Evolutionary conservation across 169 alveolate species (phyloP).

Genomic region (Plasmodium billcollinsi): DNA sequence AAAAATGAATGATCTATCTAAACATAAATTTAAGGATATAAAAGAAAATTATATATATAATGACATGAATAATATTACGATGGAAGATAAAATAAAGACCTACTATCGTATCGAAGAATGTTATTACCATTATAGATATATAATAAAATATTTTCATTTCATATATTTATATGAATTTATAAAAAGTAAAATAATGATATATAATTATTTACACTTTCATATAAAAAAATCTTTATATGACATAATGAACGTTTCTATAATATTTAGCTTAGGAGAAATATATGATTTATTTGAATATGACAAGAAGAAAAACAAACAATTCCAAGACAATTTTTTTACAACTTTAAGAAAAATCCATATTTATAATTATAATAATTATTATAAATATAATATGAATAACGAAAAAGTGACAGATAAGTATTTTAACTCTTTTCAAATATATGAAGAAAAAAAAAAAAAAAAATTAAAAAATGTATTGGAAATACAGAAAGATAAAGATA

Average conservation of each 20-base stretch:
- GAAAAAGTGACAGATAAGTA: not conserved
- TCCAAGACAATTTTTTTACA: constrained; percentile 17
- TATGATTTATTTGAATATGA: constrained; percentile 21
- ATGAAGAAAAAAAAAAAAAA: not conserved
- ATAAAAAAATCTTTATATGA: constrained; percentile 23
- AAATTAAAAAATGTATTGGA: not conserved
- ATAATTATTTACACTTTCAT: constrained; percentile 21
- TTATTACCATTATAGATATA: not conserved
- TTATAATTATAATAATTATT: not conserved
- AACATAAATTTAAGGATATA: not conserved
- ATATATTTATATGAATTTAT: constrained; percentile 36
- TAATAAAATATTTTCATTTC: constrained; percentile 28
- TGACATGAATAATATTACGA: not conserved
- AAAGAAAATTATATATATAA: too few species aligned
- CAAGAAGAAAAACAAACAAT: constrained; percentile 19
- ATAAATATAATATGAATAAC: not conserved
- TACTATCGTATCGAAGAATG: not conserved
- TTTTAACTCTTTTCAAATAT: not conserved
- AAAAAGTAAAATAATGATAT: constrained; percentile 28
- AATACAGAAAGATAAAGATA: not conserved
- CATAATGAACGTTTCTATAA: constrained; percentile 18
- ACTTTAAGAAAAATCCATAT: constrained; percentile 1
- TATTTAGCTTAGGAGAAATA: constrained; percentile 65
- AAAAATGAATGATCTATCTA: not conserved
- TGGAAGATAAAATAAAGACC: not conserved